Evolutionary conservation across 208 protist species (phyloP), one percentile per base, ranked within the genome.

Genomic region (Acanthamoeba divionensis): DNA sequence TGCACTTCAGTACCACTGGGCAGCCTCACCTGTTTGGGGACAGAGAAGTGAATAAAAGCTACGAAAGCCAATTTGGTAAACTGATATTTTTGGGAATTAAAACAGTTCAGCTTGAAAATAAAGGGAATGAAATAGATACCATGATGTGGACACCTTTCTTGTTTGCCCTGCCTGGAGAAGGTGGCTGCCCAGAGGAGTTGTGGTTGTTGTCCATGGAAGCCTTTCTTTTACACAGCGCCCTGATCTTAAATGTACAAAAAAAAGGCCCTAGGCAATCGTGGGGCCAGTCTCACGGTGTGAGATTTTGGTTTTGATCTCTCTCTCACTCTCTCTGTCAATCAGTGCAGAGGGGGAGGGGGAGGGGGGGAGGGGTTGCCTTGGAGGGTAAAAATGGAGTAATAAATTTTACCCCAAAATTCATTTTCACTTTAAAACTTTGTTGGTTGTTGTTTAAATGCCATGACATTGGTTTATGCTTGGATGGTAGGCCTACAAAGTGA

Each of bases 1-100:
- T 83, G 73, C n/a, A 83, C 73, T 54, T 83, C 73, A 10, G 73
- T 83, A 4, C 73, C 73, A 31, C 73, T 83, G n/a, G 73, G 73
- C 73, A 83, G 73, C 65, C 65, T 83, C 4, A 83, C 73, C 73
- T 83, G 26, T 38, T 33, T 4, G 3, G 41, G 33, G 7, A 10
- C 18, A 3, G 9, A 38, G 65, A 10, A 31, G 10, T 69, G 1
- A 13, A 79, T 21, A 79, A 29, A 36, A 29, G 33, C 10, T 13
- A 29, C 8, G 26, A 7, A 13, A 13, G 33, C 8, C 26, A 18
- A 18, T 6, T 73, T 3, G 5, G 33, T 73, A 55, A 24, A 77
- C 7, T 45, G 13, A 44, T 24, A 12, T 31, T 31, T 33, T 73
- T 18, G 24, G 5, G 8, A 57, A 9, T n/a, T 36, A 50, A 48